Evolutionary conservation across 169 alveolate genomes (phyloP).

Genomic region (Plasmodium falciparum): DNA sequence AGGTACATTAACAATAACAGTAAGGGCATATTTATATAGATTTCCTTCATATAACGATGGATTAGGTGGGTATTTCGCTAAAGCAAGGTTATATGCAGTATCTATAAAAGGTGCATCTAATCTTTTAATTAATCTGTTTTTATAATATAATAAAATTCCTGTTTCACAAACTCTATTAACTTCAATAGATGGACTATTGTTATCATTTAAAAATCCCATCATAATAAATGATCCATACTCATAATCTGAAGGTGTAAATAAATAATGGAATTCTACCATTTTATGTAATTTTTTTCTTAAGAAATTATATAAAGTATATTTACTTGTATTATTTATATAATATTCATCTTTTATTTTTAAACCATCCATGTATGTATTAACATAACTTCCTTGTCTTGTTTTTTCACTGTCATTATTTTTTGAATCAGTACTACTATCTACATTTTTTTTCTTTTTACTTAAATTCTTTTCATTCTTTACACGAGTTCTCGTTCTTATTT

Average conservation of each 20-base stretch:
- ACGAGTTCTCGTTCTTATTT: slow-evolving; percentile 19
- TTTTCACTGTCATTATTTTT: slow-evolving; percentile 56
- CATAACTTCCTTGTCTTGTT: slow-evolving; percentile 53
- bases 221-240: slow-evolving; percentile 87
- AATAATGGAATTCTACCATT: slow-evolving; percentile 86
- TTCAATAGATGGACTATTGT: slow-evolving; percentile 64
- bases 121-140: slow-evolving; percentile 88
- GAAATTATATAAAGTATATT: slow-evolving; percentile 79
- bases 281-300: slow-evolving; percentile 78
- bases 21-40: slow-evolving; percentile 86
- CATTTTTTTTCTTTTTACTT: slow-evolving; percentile 22
- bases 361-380: slow-evolving; percentile 66
- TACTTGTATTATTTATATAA: slow-evolving; percentile 64
- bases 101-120: slow-evolving; percentile 92
- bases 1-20: slow-evolving; percentile 91
- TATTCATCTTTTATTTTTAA: slow-evolving; percentile 71
- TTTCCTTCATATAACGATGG: slow-evolving; percentile 78
- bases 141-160: slow-evolving; percentile 91
- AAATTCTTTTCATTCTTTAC: slow-evolving; percentile 49
- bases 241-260: slow-evolving; percentile 90
- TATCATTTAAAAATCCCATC: slow-evolving; percentile 90
- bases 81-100: slow-evolving; percentile 81
- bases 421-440: not conserved
- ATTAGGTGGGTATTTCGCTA: slow-evolving; percentile 81
- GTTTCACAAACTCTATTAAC: slow-evolving; percentile 89